These are phyloP conservation scores for Lentinula boryana DNA, from an alignment of 768 basidiomycete genomes.

Conservation along the genomic window DNA sequence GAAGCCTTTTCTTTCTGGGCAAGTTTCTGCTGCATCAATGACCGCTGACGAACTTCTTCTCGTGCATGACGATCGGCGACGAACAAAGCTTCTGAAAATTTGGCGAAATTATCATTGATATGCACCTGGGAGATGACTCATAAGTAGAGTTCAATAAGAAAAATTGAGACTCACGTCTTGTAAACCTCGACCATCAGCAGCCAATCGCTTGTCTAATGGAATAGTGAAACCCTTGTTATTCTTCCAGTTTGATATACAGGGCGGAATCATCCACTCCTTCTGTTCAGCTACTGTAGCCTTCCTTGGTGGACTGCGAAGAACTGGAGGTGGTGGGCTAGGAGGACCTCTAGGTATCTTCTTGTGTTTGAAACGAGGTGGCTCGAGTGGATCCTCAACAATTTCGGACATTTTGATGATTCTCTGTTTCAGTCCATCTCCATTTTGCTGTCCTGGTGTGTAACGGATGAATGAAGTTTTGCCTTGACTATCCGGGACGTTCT, in stretches of 20 bases:
- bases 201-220: constrained; percentile 94
- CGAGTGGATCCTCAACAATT: constrained; percentile 94
- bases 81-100: constrained; percentile 94
- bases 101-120: constrained; percentile 99
- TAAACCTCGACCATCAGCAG: constrained; percentile 95
- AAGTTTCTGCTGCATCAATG: constrained; percentile 98
- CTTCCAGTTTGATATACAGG: constrained; percentile 99
- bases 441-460: constrained; percentile 93
- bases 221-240: constrained; percentile 99
- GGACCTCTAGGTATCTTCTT: constrained; percentile 98
- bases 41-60: constrained; percentile 93
- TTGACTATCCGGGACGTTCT: constrained; percentile 82
- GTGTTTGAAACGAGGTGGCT: constrained; percentile 96
- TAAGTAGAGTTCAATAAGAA: not conserved
- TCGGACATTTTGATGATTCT: constrained; percentile 99
- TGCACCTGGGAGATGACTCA: constrained; percentile 55
- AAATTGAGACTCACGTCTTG: constrained; percentile 71
- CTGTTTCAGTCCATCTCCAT: constrained; percentile 73
- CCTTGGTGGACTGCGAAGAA: constrained; percentile 89
- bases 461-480: constrained; percentile 88
- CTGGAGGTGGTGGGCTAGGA: constrained; percentile 93
- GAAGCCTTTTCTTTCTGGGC: constrained; percentile 96
- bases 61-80: constrained; percentile 96
- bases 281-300: constrained; percentile 96
- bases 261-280: constrained; percentile 99